Percentiles rank a stretch among this genome's conserved stretches.
These are phyloP conservation scores for Fusarium hostae DNA, from an alignment of 2,329 filamentous ascomycete species.

Conservation along the genomic window DNA sequence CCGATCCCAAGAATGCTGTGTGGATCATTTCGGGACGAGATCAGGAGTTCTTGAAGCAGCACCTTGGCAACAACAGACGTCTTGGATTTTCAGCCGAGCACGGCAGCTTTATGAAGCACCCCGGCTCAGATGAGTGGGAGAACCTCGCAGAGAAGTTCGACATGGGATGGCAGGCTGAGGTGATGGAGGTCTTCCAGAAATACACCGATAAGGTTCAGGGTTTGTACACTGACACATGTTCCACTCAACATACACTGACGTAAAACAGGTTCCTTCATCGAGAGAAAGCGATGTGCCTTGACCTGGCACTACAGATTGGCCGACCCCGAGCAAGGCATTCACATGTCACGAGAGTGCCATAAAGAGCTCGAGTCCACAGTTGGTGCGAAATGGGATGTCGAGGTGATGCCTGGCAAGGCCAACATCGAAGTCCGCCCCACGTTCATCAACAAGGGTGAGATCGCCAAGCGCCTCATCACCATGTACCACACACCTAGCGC, in stretches of 20 bases:
- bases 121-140: conserved; percentile 81
- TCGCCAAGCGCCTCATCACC: conserved; percentile 83
- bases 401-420: conserved; percentile 96
- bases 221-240: conserved; percentile 53
- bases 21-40: conserved; percentile 99
- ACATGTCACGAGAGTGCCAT: conserved; percentile 83
- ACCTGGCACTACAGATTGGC: conserved; percentile 98
- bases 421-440: conserved; percentile 97
- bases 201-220: conserved; percentile 89
- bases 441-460: conserved; percentile 98
- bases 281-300: conserved; percentile 91
- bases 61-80: conserved; percentile 89
- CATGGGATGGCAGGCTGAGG: conserved; percentile 92
- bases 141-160: conserved; percentile 88
- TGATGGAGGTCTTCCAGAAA: conserved; percentile 84
- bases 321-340: conserved; percentile 84
- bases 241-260: conserved; percentile 4
- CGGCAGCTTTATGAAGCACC: conserved; percentile 91
- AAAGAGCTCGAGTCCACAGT: conserved; percentile 83
- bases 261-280: conserved; percentile 83
- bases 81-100: conserved; percentile 97
- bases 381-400: conserved; percentile 84
- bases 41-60: conserved; percentile 88
- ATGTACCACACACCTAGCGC: conserved; percentile 70
- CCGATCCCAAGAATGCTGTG: conserved; percentile 85